phyloP scores from a whole-genome alignment of 495 filamentous ascomycete species.

The Delitschia confertaspora region DNA sequence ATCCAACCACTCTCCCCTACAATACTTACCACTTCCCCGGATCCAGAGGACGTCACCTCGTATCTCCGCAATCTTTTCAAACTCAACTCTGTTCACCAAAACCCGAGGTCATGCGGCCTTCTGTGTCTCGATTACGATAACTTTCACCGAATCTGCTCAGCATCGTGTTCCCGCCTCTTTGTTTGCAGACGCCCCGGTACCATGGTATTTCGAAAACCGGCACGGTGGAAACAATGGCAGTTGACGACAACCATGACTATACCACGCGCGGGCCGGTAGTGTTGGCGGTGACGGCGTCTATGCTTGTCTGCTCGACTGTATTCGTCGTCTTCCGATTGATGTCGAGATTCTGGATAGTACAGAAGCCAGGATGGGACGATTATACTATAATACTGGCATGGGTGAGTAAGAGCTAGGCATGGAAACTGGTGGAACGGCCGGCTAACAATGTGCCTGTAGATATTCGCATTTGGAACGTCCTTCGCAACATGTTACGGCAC shows the following conservation, averaged over 20 bases:
- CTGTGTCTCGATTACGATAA: no score
- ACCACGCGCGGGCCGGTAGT: conserved; percentile 51
- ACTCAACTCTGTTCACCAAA: no score
- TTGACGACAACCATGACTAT: conserved; percentile 2
- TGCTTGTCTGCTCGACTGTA: conserved; percentile 55
- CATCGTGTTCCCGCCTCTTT: not conserved
- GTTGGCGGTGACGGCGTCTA: conserved; percentile 63
- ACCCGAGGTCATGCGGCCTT: no score
- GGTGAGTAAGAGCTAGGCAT: conserved; percentile 40
- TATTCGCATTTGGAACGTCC: conserved; percentile 66
- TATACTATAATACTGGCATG: conserved; percentile 78
- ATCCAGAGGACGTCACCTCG: no score
- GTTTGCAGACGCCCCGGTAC: not conserved
- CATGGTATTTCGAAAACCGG: conserved; percentile 1
- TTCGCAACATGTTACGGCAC: conserved; percentile 68
- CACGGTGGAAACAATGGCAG: conserved; percentile 14
- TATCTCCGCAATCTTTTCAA: no score
- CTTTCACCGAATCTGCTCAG: not conserved
- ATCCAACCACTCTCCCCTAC: no score
- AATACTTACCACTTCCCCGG: no score
- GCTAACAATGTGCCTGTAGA: no score
- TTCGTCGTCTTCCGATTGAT: conserved; percentile 66
- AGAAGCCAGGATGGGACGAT: conserved; percentile 63
- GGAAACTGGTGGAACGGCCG: no score
- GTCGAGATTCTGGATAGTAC: conserved; percentile 64